Base-by-base conservation (phyloP, 768 basidiomycete species). In the Boletus rex-veris region DNA sequence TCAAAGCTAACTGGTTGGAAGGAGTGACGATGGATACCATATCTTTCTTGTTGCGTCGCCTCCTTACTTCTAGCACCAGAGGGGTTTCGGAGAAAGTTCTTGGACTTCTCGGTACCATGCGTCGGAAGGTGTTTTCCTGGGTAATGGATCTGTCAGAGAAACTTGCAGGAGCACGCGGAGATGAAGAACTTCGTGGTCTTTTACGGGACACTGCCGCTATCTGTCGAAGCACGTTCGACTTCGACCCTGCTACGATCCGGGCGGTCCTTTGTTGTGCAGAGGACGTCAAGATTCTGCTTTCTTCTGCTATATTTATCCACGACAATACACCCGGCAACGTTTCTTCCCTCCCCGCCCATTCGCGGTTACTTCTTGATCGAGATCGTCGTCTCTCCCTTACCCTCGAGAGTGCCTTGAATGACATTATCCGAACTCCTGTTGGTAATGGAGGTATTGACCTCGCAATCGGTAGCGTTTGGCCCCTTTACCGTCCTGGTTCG, bases 1-100 rank as follows among this genome's bases (percentile, higher is more conserved):
- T 80, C 24, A 58, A 66, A 47, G 67, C 50, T 9, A 80, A 75
- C 50, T 80, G 80, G 80, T 57, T 69, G 45, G 66, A 73, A 52
- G 61, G 57, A 0, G 48, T 61, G 8, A 60, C 72, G 0, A 60
- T 74, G 52, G 48, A 64, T 53, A 74, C 68, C 3, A 63, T 73
- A 21, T 63, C 70, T 3, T 50, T 68, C 21, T 54, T 80, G 7
- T 60, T 64, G 7, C 49, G 58, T 55, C 75, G 79, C 8, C 50
- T 79, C 5, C 59, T 78, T 26, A 60, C 69, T 0, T 67, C 71
- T 12, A 58, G 47, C 16, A 36, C 18, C 4, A n/a, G 33, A 5
- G 35, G 33, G 1, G 31, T 74, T n/a, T 55, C 64, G 8, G 4
- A 36, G 11, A 66, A 48, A 7, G 62, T 58, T 4, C 60, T 62